A percentile compares a stretch with the other conserved stretches of the same genome.
Conservation (phyloP, 345 rosid species). For the Hypericum androsaemum region DNA sequence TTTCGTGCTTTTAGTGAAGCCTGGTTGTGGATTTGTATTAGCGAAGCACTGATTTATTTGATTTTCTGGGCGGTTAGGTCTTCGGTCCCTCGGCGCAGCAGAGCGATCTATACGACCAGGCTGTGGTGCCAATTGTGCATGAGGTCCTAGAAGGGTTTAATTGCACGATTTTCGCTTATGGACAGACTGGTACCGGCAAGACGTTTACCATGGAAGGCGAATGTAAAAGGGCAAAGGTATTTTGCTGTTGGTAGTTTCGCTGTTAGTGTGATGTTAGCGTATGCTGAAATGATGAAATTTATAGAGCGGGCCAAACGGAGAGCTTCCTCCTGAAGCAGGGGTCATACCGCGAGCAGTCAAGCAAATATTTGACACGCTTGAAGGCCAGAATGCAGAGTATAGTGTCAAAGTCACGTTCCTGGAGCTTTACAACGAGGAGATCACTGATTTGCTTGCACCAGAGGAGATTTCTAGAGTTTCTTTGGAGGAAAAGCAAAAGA, state of each 20-base stretch:
- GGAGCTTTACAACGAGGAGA: slow-evolving; percentile 15
- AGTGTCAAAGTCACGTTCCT: slow-evolving; percentile 12
- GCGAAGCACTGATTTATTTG: too few relatives aligned
- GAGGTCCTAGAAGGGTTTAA: slow-evolving; percentile 13
- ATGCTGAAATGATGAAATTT: not conserved
- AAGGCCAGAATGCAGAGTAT: slow-evolving; percentile 12
- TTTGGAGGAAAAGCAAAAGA: slow-evolving; percentile 13
- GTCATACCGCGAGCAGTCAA: slow-evolving; percentile 13
- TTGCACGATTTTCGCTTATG: slow-evolving; percentile 13
- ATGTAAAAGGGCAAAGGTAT: slow-evolving; percentile 4
- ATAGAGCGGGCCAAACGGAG: slow-evolving; percentile 7
- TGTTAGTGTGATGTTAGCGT: not conserved
- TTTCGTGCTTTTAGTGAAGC: not conserved
- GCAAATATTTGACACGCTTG: slow-evolving; percentile 14
- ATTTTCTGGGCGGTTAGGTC: not conserved
- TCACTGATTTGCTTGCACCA: slow-evolving; percentile 8
- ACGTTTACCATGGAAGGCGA: slow-evolving; percentile 4
- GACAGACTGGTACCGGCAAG: slow-evolving; percentile 10
- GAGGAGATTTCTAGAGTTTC: slow-evolving; percentile 11
- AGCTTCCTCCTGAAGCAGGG: slow-evolving; percentile 11
- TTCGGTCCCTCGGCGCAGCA: slow-evolving; percentile 13
- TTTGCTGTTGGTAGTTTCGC: not conserved
- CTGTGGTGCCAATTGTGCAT: slow-evolving; percentile 8
- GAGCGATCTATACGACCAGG: slow-evolving; percentile 4
- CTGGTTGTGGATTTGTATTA: too few relatives aligned